Percentiles rank a stretch among this genome's conserved stretches.
phyloP scores from a whole-genome alignment of 2,329 filamentous ascomycete species.

The Trichoderma guizhouense region DNA sequence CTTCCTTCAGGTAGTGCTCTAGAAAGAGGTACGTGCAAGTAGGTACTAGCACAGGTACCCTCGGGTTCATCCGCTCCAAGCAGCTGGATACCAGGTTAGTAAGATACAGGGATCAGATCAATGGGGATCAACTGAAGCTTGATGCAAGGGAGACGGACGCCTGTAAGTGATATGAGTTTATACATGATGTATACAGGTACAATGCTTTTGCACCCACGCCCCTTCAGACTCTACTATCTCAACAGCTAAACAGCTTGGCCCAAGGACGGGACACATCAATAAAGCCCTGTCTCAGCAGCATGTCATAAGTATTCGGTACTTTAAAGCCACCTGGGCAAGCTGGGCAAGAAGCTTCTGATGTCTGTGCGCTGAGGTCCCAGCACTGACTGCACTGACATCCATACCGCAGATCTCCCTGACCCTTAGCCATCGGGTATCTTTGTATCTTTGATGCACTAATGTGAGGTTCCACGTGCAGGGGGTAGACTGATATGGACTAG shows the following conservation, averaged over 20 bases:
- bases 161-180: neutral
- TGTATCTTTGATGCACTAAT: neutral
- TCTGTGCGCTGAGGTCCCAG: neutral
- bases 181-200: neutral
- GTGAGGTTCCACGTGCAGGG: neutral
- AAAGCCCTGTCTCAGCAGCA: neutral
- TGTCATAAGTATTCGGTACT: neutral
- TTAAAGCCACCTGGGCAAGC: too few relatives aligned
- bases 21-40: neutral
- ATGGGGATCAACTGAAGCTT: neutral
- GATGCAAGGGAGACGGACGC: neutral
- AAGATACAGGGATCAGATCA: neutral
- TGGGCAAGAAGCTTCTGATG: too few relatives aligned
- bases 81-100: neutral
- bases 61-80: neutral
- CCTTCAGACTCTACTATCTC: neutral
- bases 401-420: neutral
- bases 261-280: neutral
- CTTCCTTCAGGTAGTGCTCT: neutral
- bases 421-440: neutral
- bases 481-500: too few relatives aligned
- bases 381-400: neutral
- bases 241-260: neutral
- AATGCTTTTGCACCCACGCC: neutral
- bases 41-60: neutral